Percentiles rank a stretch among this genome's conserved stretches.
Evolutionary conservation across 2,329 filamentous ascomycete genomes (phyloP).

Genomic region (Arthroderma sp.): DNA sequence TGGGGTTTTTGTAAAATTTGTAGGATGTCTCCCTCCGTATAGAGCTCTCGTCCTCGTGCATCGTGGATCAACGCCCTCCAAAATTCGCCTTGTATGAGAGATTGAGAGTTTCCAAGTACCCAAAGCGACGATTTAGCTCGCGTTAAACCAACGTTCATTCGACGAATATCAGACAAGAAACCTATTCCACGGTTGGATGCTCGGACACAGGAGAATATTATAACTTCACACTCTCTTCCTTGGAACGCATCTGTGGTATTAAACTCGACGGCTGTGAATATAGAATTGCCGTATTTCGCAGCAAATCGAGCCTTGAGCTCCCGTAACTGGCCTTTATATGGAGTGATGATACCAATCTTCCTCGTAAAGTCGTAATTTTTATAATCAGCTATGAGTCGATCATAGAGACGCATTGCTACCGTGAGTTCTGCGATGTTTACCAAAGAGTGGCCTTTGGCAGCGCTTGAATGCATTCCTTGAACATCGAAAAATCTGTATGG

Average conservation of each 20-base stretch:
- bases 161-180: constrained; percentile 94
- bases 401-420: constrained; percentile 74
- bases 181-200: constrained; percentile 87
- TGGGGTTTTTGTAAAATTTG: constrained; percentile 45
- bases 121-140: constrained; percentile 93
- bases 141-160: constrained; percentile 98
- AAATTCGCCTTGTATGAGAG: constrained; percentile 75
- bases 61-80: constrained; percentile 82
- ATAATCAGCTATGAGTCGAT: constrained; percentile 64
- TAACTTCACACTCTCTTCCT: constrained; percentile 90
- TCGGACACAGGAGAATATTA: constrained; percentile 97
- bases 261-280: constrained; percentile 78
- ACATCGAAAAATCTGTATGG: constrained; percentile 98
- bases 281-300: constrained; percentile 57
- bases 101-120: constrained; percentile 86
- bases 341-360: constrained; percentile 94
- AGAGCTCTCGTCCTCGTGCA: constrained; percentile 59
- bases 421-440: constrained; percentile 80
- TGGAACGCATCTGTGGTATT: constrained; percentile 99
- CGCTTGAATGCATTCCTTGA: constrained; percentile 69
- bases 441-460: constrained; percentile 74
- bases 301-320: constrained; percentile 67
- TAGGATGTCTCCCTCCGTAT: constrained; percentile 57
- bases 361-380: constrained; percentile 55
- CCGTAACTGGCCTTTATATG: constrained; percentile 85